A percentile compares a stretch with the other conserved stretches of the same genome.
phyloP scores from a whole-genome alignment of 169 alveolate genomes.

The Amoebophrya sp. region DNA sequence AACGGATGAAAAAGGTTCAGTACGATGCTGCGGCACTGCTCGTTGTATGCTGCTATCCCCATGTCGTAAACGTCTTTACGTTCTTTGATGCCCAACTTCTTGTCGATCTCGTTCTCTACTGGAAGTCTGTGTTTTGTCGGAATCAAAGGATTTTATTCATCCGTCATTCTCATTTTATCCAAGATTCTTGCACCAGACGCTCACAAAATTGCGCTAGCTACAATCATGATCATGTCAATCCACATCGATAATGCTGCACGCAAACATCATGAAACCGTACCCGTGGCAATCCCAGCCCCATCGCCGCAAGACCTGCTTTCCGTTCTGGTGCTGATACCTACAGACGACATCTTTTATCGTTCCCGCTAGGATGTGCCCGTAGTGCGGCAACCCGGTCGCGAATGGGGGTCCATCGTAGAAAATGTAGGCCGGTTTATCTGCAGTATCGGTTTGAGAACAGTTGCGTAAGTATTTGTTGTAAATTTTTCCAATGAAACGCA shows the following conservation, averaged over 20 bases:
- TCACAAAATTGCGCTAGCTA: too few relatives aligned
- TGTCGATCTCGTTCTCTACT: slow-evolving; percentile 94
- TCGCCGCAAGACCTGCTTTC: slow-evolving; percentile 87
- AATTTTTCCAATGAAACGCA: too few relatives aligned
- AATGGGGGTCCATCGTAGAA: slow-evolving; percentile 99
- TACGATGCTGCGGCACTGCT: slow-evolving; percentile 81
- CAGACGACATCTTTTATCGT: slow-evolving; percentile 97
- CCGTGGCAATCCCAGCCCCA: slow-evolving; percentile 99
- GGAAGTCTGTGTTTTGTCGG: too few relatives aligned
- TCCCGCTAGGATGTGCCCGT: slow-evolving; percentile 98
- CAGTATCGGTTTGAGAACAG: too few relatives aligned
- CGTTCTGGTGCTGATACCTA: slow-evolving; percentile 92
- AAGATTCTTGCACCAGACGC: too few relatives aligned
- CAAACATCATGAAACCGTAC: too few relatives aligned
- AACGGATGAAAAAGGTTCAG: too few relatives aligned
- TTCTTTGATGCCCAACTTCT: slow-evolving; percentile 72
- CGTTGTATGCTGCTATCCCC: slow-evolving; percentile 66
- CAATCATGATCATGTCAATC: too few relatives aligned
- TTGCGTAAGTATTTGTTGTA: too few relatives aligned
- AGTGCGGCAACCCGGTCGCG: slow-evolving; percentile 99
- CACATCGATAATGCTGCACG: too few relatives aligned
- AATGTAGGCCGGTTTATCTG: slow-evolving; percentile 77
- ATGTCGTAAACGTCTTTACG: slow-evolving; percentile 74
- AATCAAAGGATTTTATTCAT: too few relatives aligned
- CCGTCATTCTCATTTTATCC: too few relatives aligned